phyloP scores from a whole-genome alignment of 192 early-diverging fungal species.

The Dispira simplex region DNA sequence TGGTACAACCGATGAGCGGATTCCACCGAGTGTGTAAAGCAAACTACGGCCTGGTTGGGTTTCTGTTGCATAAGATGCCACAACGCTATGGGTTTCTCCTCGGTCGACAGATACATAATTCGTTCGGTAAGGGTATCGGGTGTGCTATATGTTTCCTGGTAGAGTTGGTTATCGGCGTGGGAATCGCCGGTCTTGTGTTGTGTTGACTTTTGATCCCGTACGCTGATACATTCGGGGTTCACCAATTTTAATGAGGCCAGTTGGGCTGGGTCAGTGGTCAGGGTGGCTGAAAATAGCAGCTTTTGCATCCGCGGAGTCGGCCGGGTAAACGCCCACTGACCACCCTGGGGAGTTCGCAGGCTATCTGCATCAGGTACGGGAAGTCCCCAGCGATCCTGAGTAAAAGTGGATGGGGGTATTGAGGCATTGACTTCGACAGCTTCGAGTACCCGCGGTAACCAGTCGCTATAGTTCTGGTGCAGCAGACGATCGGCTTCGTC shows the following conservation, averaged over 20 bases:
- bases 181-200: conserved; percentile 20
- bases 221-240: conserved; percentile 73
- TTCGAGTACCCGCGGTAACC: conserved; percentile 61
- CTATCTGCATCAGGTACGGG: conserved; percentile 14
- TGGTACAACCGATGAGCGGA: conserved; percentile 68
- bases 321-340: background rate
- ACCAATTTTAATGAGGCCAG: conserved; percentile 68
- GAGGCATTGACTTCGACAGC: conserved; percentile 22
- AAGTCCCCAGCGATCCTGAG: conserved; percentile 2
- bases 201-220: conserved; percentile 16
- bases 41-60: conserved; percentile 43
- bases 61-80: conserved; percentile 60
- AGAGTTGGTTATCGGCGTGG: conserved; percentile 18
- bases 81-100: conserved; percentile 49
- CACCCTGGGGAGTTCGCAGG: no score
- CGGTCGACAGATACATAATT: background rate
- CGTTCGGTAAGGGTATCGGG: background rate
- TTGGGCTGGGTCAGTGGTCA: conserved; percentile 86
- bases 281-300: conserved; percentile 88
- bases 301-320: conserved; percentile 49
- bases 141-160: background rate
- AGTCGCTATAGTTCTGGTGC: conserved; percentile 84
- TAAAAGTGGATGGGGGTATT: conserved; percentile 6
- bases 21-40: conserved; percentile 85
- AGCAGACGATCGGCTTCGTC: conserved; percentile 95